phyloP scores from a whole-genome alignment of 2,329 filamentous ascomycete genomes.

The Alternaria sp. region DNA sequence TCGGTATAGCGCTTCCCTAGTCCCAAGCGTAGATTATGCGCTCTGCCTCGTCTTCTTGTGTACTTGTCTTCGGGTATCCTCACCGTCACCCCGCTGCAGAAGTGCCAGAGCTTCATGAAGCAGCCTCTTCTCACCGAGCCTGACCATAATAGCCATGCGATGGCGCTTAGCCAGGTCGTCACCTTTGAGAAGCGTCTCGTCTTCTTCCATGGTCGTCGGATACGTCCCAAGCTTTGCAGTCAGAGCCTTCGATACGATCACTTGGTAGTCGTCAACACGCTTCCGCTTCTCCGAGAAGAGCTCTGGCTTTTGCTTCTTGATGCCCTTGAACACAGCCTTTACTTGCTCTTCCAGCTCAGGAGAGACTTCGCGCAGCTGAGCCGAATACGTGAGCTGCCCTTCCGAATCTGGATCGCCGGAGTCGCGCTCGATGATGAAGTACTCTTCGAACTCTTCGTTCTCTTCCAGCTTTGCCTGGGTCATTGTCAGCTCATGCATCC shows the following conservation, averaged over 20 bases:
- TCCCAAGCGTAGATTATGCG: neutral
- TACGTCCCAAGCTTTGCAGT: conserved; percentile 21
- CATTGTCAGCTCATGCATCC: neutral
- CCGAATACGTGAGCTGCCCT: conserved; percentile 17
- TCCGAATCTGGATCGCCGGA: conserved; percentile 28
- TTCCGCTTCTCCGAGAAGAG: conserved; percentile 16
- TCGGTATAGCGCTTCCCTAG: too few species aligned
- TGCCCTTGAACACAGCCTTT: conserved; percentile 16
- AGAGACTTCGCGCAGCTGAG: conserved; percentile 18
- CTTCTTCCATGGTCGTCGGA: conserved; percentile 18
- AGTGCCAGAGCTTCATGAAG: conserved; percentile 23
- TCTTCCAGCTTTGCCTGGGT: neutral
- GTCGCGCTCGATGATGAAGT: conserved; percentile 31
- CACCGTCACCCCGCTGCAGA: neutral
- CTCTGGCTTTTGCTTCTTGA: conserved; percentile 17
- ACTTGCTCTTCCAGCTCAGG: conserved; percentile 29
- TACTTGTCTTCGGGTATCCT: neutral
- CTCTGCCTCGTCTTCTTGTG: neutral
- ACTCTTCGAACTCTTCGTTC: conserved; percentile 22
- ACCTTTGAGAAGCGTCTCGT: conserved; percentile 16
- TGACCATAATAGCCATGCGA: conserved; percentile 28
- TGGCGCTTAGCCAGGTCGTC: conserved; percentile 14
- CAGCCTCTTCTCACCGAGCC: conserved; percentile 27
- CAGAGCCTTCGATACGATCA: conserved; percentile 13
- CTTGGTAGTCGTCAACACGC: conserved; percentile 15